A percentile compares a stretch with the other conserved stretches of the same genome.
Evolutionary conservation across 148 eudicot genomes (phyloP).

Genomic region (Dianthus caryophyllus): DNA sequence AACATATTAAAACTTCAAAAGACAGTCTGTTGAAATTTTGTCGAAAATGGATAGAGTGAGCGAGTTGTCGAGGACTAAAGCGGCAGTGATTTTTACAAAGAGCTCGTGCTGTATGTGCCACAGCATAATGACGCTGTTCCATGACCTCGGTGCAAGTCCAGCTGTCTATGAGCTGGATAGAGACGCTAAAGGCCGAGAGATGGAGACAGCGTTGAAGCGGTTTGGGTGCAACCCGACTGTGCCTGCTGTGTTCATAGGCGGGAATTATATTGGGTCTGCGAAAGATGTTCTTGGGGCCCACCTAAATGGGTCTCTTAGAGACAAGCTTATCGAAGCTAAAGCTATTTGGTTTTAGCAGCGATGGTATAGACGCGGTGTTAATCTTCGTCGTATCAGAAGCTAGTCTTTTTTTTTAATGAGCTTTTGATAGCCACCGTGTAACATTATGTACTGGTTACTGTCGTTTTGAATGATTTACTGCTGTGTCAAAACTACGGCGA

Average conservation of each 20-base stretch:
- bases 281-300: slow-evolving; percentile 29
- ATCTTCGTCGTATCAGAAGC: slow-evolving; percentile 8
- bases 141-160: slow-evolving; percentile 33
- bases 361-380: not conserved
- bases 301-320: slow-evolving; percentile 29
- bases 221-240: slow-evolving; percentile 29
- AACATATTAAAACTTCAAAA: not conserved
- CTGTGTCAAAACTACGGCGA: too few species aligned
- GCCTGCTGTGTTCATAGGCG: slow-evolving; percentile 34
- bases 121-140: slow-evolving; percentile 28
- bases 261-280: slow-evolving; percentile 27
- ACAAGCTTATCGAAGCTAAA: slow-evolving; percentile 29
- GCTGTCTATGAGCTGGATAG: slow-evolving; percentile 28
- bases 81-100: slow-evolving; percentile 35
- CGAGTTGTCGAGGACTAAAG: slow-evolving; percentile 28
- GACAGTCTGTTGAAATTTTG: not conserved
- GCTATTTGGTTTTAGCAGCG: slow-evolving; percentile 29
- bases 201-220: slow-evolving; percentile 28
- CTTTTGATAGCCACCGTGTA: slow-evolving; percentile 14
- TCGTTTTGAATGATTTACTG: not conserved
- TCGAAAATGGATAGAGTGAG: slow-evolving; percentile 25
- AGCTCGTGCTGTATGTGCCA: slow-evolving; percentile 41
- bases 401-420: slow-evolving; percentile 19
- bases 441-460: not conserved
- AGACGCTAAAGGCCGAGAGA: slow-evolving; percentile 29